Evolutionary conservation across 192 early-diverging fungal genomes (phyloP).

Genomic region (Dissophora ornata): DNA sequence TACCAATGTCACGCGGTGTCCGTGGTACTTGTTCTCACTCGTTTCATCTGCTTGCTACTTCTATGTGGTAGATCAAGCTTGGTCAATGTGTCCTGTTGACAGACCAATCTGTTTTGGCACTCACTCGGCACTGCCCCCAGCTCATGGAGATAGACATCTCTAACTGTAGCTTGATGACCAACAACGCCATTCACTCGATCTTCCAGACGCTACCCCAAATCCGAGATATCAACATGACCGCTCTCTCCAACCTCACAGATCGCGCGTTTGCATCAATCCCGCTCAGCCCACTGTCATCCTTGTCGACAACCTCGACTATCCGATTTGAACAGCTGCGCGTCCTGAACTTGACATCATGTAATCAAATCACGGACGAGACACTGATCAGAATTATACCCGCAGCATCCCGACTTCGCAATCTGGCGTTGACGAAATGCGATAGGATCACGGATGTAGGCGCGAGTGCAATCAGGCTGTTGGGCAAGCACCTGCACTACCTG

Average conservation of each 20-base stretch:
- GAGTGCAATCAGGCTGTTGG: slow-evolving; percentile 58
- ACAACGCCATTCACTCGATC: slow-evolving; percentile 55
- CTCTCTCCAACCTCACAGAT: slow-evolving; percentile 51
- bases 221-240: slow-evolving; percentile 62
- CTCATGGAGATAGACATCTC: slow-evolving; percentile 68
- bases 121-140: slow-evolving; percentile 61
- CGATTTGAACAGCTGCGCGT: slow-evolving; percentile 65
- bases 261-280: slow-evolving; percentile 46
- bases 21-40: background rate
- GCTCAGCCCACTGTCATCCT: background rate
- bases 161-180: slow-evolving; percentile 61
- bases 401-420: slow-evolving; percentile 65
- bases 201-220: slow-evolving; percentile 59
- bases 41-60: no score
- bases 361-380: slow-evolving; percentile 60
- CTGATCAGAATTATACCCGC: slow-evolving; percentile 58
- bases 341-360: slow-evolving; percentile 61
- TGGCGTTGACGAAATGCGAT: slow-evolving; percentile 67
- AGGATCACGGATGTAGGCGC: slow-evolving; percentile 65
- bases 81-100: slow-evolving; percentile 63
- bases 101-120: slow-evolving; percentile 56
- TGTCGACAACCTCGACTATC: slow-evolving; percentile 6
- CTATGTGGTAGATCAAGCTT: slow-evolving; percentile 66
- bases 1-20: no score
- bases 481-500: slow-evolving; percentile 68